Percentiles rank a stretch among this genome's conserved stretches.
These are phyloP conservation scores for Iris pallida DNA, from an alignment of 116 monocot species.

Conservation along the genomic window DNA sequence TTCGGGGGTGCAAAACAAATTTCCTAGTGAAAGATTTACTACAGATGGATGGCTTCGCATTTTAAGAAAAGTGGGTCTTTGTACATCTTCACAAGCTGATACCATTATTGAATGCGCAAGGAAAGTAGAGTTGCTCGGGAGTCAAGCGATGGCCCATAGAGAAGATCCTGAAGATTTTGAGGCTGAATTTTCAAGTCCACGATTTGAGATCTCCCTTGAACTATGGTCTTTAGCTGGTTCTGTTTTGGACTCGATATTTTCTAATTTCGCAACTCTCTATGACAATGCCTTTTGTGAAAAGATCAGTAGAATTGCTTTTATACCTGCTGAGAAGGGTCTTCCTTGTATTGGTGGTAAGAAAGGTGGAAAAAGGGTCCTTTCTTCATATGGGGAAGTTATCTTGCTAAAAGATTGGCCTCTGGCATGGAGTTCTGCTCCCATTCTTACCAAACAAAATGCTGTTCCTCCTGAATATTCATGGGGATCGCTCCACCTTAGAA, in stretches of 20 bases:
- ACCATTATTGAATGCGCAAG: constrained; percentile 82
- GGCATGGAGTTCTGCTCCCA: constrained; percentile 95
- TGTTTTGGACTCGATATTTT: constrained; percentile 65
- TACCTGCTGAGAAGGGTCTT: constrained; percentile 95
- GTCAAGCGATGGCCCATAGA: constrained; percentile 22
- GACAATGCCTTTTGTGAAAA: constrained; percentile 75
- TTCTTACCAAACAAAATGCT: constrained; percentile 54
- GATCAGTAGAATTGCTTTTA: constrained; percentile 69
- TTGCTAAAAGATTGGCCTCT: constrained; percentile 93
- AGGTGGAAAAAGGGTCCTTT: constrained; percentile 75
- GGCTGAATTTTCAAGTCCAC: constrained; percentile 34
- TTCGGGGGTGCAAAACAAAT: constrained; percentile 56
- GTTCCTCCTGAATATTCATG: constrained; percentile 98
- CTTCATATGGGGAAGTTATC: constrained; percentile 74
- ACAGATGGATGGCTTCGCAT: constrained; percentile 82
- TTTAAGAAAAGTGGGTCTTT: constrained; percentile 72
- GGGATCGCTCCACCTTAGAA: constrained; percentile 81
- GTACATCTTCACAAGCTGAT: constrained; percentile 71
- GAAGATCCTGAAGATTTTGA: constrained; percentile 49
- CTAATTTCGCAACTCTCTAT: constrained; percentile 80
- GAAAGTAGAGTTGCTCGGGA: constrained; percentile 77
- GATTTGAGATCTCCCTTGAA: constrained; percentile 59
- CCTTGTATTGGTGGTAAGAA: constrained; percentile 91
- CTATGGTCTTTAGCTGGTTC: constrained; percentile 74
- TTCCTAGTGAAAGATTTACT: constrained; percentile 82